These are phyloP conservation scores for Suillus luteus DNA, from an alignment of 768 basidiomycete genomes.

Conservation along the genomic window DNA sequence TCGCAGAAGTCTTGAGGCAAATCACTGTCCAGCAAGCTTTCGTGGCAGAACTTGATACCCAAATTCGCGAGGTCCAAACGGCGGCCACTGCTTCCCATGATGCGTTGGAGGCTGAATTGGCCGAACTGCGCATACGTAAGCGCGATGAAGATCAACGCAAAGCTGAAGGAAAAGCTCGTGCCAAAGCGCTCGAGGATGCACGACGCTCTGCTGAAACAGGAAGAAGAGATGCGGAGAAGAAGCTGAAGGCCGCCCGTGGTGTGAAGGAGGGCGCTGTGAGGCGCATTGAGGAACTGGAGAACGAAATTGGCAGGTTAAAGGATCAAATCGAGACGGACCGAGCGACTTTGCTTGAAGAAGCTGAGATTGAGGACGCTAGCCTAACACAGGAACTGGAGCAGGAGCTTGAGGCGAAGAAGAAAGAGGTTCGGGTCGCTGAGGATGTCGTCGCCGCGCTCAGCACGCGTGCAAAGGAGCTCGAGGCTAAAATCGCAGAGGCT, in stretches of 20 bases:
- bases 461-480: slow-evolving; percentile 69
- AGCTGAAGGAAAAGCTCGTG: slow-evolving; percentile 77
- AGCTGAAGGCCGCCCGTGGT: slow-evolving; percentile 67
- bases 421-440: slow-evolving; percentile 60
- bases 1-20: slow-evolving; percentile 75
- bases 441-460: slow-evolving; percentile 64
- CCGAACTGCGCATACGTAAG: slow-evolving; percentile 70
- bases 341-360: slow-evolving; percentile 48
- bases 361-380: slow-evolving; percentile 43
- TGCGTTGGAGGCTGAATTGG: slow-evolving; percentile 72
- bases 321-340: slow-evolving; percentile 58
- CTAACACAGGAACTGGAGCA: slow-evolving; percentile 46
- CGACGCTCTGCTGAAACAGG: slow-evolving; percentile 79
- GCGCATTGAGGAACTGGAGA: slow-evolving; percentile 58
- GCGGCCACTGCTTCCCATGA: slow-evolving; percentile 60
- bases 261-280: slow-evolving; percentile 62
- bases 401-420: slow-evolving; percentile 55
- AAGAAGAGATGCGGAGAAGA: slow-evolving; percentile 87
- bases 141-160: slow-evolving; percentile 82
- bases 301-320: slow-evolving; percentile 59
- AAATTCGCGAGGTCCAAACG: slow-evolving; percentile 63
- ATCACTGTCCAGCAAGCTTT: slow-evolving; percentile 63
- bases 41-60: slow-evolving; percentile 67
- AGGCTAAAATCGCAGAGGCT: slow-evolving; percentile 66
- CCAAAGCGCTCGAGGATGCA: slow-evolving; percentile 84